Base-by-base conservation (phyloP, 352 stramenopile genomes). In the Phytophthora sansomeana region DNA sequence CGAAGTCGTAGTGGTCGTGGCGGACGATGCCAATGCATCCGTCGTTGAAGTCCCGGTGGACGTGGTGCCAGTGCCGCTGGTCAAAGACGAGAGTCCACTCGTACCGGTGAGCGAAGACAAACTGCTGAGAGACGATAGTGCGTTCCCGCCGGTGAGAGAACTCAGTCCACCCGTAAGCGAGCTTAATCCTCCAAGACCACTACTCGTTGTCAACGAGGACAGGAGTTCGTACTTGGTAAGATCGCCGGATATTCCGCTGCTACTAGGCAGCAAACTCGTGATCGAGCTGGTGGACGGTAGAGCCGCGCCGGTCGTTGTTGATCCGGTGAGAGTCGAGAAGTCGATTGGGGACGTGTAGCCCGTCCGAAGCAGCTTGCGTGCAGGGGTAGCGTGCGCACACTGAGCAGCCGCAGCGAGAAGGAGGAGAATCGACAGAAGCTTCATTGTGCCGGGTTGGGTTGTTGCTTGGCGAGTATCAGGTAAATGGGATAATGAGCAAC, bases 161-260 rank as follows among this genome's bases (percentile, higher is more conserved):
- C 36, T 42, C 30, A 36, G 30, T 5, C 10, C 30, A 36, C 10
- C 30, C 8, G 30, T 36, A 8, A 36, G 30, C 30, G 30, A 36
- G 30, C 7, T 36, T 42, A 42, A 21, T 16, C 36, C 36, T 6
- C 36, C 36, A 21, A 42, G 36, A 7, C 36, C 36, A 16, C 36
- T 42, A 16, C 14, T 42, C 8, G 36, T 8, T 16, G 36, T 41
- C 11, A 49, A 33, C 0, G 56, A 63, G 7, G 44, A 49, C 5
- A 63, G 44, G 55, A 53, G 43, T 63, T 13, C 14, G 55, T 55
- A 17, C 21, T 58, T 10, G 50, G 50, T 38, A 58, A 33, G 50
- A n/a, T 9, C 35, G n/a, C 50, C 33, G 10, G 33, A 39, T 9
- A n/a, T n/a, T 14, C 14, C 36, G 16, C 36, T 42, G 35, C 51